These are phyloP conservation scores for Chalciporus pseudorubinellus DNA, from an alignment of 768 basidiomycete genomes.

Conservation along the genomic window DNA sequence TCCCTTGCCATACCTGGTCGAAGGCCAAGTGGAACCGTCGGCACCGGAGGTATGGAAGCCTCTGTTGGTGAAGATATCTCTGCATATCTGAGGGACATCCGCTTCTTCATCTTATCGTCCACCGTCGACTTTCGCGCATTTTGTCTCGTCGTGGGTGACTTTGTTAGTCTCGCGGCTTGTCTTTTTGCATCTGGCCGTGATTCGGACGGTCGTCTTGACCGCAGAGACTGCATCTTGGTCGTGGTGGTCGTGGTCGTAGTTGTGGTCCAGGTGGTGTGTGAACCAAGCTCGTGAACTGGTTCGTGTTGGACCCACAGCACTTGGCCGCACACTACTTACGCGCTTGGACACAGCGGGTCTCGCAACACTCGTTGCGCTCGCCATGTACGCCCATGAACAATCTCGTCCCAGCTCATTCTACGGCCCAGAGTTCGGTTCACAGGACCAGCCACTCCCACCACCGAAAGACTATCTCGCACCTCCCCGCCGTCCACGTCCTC, in stretches of 20 bases:
- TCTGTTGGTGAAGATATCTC: slow-evolving; percentile 75
- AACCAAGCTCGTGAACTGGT: not conserved
- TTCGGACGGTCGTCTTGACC: slow-evolving; percentile 50
- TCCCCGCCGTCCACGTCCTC: slow-evolving; percentile 17
- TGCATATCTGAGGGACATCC: slow-evolving; percentile 93
- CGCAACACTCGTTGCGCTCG: not conserved
- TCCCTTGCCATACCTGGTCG: slow-evolving; percentile 37
- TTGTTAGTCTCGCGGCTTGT: slow-evolving; percentile 31
- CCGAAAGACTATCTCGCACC: slow-evolving; percentile 10
- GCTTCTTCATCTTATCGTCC: slow-evolving; percentile 93
- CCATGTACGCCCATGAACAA: slow-evolving; percentile 33
- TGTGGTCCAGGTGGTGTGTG: not conserved
- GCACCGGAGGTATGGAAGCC: slow-evolving; percentile 52
- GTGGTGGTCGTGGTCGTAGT: not conserved
- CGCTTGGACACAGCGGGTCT: not conserved
- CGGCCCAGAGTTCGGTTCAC: slow-evolving; percentile 22
- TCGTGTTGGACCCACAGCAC: too few relatives aligned
- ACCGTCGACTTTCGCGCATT: slow-evolving; percentile 49
- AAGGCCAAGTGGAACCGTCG: slow-evolving; percentile 49
- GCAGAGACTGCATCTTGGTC: slow-evolving; percentile 53
- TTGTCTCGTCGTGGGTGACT: slow-evolving; percentile 27
- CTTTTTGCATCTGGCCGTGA: slow-evolving; percentile 37
- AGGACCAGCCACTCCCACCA: not conserved
- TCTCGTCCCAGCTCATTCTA: slow-evolving; percentile 38
- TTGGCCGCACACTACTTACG: too few relatives aligned